A percentile compares a stretch with the other conserved stretches of the same genome.
phyloP scores from a whole-genome alignment of 176 grass and related monocot species.

The Oryza punctata region DNA sequence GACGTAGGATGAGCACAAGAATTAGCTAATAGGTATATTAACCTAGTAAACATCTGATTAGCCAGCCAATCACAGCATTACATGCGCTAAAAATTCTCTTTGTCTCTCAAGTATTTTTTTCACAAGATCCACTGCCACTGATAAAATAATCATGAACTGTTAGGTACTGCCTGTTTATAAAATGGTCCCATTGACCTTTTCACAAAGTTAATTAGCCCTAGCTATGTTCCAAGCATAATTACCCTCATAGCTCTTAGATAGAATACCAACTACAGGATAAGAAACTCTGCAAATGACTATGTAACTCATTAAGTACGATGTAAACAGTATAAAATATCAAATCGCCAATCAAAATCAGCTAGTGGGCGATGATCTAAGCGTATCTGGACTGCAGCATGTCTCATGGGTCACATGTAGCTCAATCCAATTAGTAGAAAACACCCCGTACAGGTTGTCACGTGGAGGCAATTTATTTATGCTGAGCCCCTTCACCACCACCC shows the following conservation, averaged over 20 bases:
- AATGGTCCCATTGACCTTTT: conserved; percentile 31
- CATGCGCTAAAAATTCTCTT: conserved; percentile 38
- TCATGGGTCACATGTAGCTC: conserved; percentile 56
- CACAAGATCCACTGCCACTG: conserved; percentile 44
- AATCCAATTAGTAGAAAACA: conserved; percentile 51
- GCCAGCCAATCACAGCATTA: conserved; percentile 54
- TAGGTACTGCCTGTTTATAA: conserved; percentile 40
- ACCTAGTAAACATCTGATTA: conserved; percentile 26
- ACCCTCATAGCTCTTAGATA: conserved; percentile 33
- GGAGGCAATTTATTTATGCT: conserved; percentile 43
- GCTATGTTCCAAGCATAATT: conserved; percentile 30
- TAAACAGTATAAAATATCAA: conserved; percentile 39
- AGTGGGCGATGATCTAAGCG: conserved; percentile 46
- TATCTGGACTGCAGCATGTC: conserved; percentile 59
- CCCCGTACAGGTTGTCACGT: conserved; percentile 55
- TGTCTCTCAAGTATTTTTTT: conserved; percentile 48
- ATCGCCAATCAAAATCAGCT: conserved; percentile 33
- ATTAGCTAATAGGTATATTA: conserved; percentile 31
- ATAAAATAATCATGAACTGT: conserved; percentile 47
- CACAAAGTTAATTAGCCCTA: conserved; percentile 36
- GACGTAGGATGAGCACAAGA: conserved; percentile 29
- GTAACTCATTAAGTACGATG: conserved; percentile 42
- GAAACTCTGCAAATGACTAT: conserved; percentile 35
- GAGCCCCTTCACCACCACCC: conserved; percentile 18
- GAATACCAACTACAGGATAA: conserved; percentile 42